Base-by-base conservation (phyloP, 1,284 basidiomycete species). In the Lignosus rhinocerotis region DNA sequence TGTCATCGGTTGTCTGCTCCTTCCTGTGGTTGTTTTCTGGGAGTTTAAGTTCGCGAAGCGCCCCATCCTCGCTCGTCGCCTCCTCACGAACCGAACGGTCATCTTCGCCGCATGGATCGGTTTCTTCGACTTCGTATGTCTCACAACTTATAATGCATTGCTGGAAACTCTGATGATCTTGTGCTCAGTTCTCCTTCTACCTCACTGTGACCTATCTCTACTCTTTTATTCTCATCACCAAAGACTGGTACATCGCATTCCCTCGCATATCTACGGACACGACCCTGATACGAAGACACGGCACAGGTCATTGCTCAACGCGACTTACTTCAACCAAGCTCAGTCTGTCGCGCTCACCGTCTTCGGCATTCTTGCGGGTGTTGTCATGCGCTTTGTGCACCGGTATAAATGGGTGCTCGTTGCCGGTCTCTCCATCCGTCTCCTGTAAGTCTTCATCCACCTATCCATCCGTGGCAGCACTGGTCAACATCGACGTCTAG, bases 391-490 rank as follows among this genome's bases (percentile, higher is more conserved):
- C 39, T 80, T 75, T 66, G 69, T 78, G 34, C 80, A 78, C 46
- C 80, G 84, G 8, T 85, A 81, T 69, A 88, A 84, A 83, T 78
- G 77, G 67, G 73, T 91, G 46, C 78, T 93, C 44, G 75, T 92
- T 59, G 65, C 69, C 48, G 92, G 91, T 53, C 81, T 93, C 19
- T 66, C 79, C 60, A 81, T 93, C 60, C 86, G 90, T 58, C 73
- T 93, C 25, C 66, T 83, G 67, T 71, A 55, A 32, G 70, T 67
- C 9, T 17, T 19, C 61, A 39, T n/a, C 63, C 16, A n/a, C 14
- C n/a, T 17, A 10, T 17, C 1, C 51, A 31, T 17, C 44, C 31
- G 39, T 16, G 30, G 14, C 11, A n/a, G 14, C 6, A 38, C 7
- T 9, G 19, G 50, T 34, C 8, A 16, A 8, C n/a, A 6, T 21